These are phyloP conservation scores for Hyaloraphidium curvatum DNA, from an alignment of 192 early-diverging fungal genomes.

Conservation along the genomic window DNA sequence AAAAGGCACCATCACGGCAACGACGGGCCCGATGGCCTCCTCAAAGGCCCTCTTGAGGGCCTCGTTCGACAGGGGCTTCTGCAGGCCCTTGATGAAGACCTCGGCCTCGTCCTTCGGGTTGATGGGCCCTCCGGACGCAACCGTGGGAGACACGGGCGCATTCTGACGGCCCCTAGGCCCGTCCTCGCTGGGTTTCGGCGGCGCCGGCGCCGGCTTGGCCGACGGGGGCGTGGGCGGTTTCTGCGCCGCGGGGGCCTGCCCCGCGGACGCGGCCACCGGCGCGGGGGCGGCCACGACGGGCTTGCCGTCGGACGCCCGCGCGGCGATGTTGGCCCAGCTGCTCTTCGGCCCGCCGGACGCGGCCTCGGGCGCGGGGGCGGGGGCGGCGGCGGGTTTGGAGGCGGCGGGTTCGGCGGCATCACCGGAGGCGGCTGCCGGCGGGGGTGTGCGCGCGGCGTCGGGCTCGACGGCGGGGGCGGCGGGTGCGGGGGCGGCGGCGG, in stretches of 20 bases:
- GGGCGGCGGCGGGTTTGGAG: not conserved
- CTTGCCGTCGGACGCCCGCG: too few relatives aligned
- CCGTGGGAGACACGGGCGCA: too few relatives aligned
- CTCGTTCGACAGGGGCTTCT: not conserved
- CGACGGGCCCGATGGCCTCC: not conserved
- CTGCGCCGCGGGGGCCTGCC: too few relatives aligned
- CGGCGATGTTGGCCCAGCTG: too few relatives aligned
- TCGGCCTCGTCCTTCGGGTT: too few relatives aligned
- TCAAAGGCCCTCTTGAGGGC: not conserved
- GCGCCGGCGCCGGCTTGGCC: too few relatives aligned
- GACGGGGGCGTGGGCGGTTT: too few relatives aligned
- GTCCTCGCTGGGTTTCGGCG: not conserved
- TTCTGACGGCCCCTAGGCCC: not conserved
- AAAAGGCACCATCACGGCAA: not conserved
- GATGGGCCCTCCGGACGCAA: too few relatives aligned
- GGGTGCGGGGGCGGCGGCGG: not conserved
- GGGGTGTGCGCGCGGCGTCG: not conserved
- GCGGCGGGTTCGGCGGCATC: not conserved
- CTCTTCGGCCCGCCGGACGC: not conserved
- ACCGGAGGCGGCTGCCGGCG: not conserved
- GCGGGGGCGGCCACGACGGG: not conserved
- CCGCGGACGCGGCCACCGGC: not conserved
- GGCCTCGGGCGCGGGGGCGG: not conserved
- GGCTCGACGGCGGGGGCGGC: not conserved
- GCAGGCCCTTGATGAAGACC: not conserved